phyloP scores from a whole-genome alignment of 1,284 basidiomycete genomes.

The Schizopora paradoxa region DNA sequence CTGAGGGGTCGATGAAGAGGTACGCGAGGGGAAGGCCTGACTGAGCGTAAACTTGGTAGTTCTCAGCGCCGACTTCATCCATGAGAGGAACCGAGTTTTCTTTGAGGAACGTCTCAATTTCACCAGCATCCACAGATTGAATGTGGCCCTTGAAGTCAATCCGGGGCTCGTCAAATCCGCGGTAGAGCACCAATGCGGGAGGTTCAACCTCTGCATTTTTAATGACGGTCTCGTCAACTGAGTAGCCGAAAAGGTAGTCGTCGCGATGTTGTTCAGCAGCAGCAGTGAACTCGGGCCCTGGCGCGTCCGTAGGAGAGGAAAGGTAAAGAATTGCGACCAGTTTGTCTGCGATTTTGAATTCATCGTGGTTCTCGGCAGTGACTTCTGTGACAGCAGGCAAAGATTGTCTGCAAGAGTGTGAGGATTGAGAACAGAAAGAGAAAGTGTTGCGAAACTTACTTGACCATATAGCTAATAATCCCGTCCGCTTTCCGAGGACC shows the following conservation, averaged over 20 bases:
- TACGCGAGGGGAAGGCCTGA: conserved; percentile 90
- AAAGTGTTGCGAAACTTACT: conserved; percentile 50
- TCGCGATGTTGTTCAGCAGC: conserved; percentile 88
- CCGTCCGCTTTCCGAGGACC: conserved; percentile 95
- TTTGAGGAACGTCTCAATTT: conserved; percentile 75
- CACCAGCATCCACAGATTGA: conserved; percentile 48
- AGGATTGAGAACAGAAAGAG: conserved; percentile 13
- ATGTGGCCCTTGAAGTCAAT: conserved; percentile 69
- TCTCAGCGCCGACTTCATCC: conserved; percentile 92
- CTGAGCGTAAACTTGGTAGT: conserved; percentile 83
- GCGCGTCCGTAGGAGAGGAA: conserved; percentile 58
- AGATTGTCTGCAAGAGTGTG: conserved; percentile 61
- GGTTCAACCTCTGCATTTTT: conserved; percentile 68
- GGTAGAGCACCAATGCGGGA: conserved; percentile 90
- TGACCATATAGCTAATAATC: conserved; percentile 96
- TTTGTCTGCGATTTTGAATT: conserved; percentile 88
- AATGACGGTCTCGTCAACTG: conserved; percentile 67
- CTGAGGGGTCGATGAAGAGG: conserved; percentile 85
- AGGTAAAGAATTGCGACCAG: conserved; percentile 89
- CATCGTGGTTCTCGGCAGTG: conserved; percentile 68
- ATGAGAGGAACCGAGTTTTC: conserved; percentile 85
- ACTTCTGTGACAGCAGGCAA: conserved; percentile 91
- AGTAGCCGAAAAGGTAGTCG: conserved; percentile 87
- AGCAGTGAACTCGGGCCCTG: conserved; percentile 68
- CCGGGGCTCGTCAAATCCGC: conserved; percentile 84